A percentile compares a stretch with the other conserved stretches of the same genome.
These are phyloP conservation scores for Acer campestre DNA, from an alignment of 345 rosid genomes.

Conservation along the genomic window DNA sequence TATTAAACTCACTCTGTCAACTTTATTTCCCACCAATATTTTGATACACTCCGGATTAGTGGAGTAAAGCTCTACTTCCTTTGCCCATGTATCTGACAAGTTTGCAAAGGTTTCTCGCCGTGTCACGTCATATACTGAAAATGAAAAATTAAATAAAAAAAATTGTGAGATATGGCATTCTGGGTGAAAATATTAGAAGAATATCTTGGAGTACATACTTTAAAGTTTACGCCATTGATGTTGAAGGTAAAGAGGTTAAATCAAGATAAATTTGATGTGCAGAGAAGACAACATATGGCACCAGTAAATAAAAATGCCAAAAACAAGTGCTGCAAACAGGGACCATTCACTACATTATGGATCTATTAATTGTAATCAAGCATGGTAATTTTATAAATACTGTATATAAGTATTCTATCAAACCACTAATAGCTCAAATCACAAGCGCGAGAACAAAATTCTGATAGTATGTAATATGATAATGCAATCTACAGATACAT, in stretches of 20 bases:
- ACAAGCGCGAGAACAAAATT: neutral
- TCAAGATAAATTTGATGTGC: neutral
- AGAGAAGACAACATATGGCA: neutral
- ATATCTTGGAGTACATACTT: neutral
- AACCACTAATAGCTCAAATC: slow-evolving; percentile 1
- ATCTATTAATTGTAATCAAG: neutral
- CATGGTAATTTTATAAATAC: neutral
- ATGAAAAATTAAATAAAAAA: slow-evolving; percentile 5
- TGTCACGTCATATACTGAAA: slow-evolving; percentile 86
- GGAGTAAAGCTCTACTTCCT: slow-evolving; percentile 81
- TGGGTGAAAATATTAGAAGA: neutral
- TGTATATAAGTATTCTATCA: neutral
- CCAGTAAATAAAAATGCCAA: neutral
- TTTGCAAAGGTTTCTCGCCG: slow-evolving; percentile 74
- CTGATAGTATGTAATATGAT: neutral
- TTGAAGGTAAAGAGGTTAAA: neutral
- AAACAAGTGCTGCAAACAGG: neutral
- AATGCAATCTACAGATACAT: neutral
- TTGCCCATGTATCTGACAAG: slow-evolving; percentile 83
- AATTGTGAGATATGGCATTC: neutral
- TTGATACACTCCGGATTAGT: slow-evolving; percentile 74
- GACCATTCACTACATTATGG: neutral
- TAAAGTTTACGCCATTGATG: neutral
- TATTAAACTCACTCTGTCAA: slow-evolving; percentile 61
- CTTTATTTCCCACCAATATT: slow-evolving; percentile 86